A percentile compares a stretch with the other conserved stretches of the same genome.
Evolutionary conservation across 2,329 filamentous ascomycete genomes (phyloP).

Genomic region (Pseudogymnoascus sp.): DNA sequence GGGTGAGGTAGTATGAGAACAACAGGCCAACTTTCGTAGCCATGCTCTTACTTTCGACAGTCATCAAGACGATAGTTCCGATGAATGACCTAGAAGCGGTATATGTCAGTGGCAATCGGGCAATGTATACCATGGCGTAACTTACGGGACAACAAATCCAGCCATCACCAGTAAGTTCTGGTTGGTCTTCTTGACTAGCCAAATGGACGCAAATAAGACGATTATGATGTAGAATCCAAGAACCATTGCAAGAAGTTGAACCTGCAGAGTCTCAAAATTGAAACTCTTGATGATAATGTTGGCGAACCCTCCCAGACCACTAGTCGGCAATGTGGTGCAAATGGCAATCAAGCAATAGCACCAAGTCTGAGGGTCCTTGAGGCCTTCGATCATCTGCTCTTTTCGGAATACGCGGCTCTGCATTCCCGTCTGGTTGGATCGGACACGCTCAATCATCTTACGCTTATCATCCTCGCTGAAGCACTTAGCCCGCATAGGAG

Average conservation of each 20-base stretch:
- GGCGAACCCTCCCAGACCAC: conserved; percentile 64
- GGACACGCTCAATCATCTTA: conserved; percentile 45
- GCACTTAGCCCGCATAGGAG: conserved; percentile 40
- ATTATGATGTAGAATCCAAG: conserved; percentile 67
- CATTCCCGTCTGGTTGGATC: conserved; percentile 51
- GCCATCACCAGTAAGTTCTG: conserved; percentile 64
- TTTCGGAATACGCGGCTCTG: conserved; percentile 43
- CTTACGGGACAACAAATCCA: conserved; percentile 58
- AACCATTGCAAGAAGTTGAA: conserved; percentile 69
- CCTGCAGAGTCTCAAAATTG: conserved; percentile 57
- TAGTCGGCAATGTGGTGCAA: conserved; percentile 66
- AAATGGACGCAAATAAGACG: conserved; percentile 59
- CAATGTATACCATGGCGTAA: conserved; percentile 14
- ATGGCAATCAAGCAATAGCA: conserved; percentile 59
- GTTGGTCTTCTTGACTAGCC: conserved; percentile 59
- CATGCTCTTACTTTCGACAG: conserved; percentile 50
- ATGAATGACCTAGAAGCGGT: conserved; percentile 51
- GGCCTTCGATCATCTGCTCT: conserved; percentile 44
- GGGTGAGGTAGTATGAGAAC: conserved; percentile 67
- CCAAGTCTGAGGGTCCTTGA: conserved; percentile 59
- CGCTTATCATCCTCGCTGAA: conserved; percentile 37
- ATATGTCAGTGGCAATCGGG: conserved; percentile 4
- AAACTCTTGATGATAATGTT: conserved; percentile 69
- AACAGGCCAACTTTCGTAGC: conserved; percentile 59
- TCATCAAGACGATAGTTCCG: conserved; percentile 67